Evolutionary conservation across 495 filamentous ascomycete species (phyloP).

Genomic region (Cladorrhinum samala): DNA sequence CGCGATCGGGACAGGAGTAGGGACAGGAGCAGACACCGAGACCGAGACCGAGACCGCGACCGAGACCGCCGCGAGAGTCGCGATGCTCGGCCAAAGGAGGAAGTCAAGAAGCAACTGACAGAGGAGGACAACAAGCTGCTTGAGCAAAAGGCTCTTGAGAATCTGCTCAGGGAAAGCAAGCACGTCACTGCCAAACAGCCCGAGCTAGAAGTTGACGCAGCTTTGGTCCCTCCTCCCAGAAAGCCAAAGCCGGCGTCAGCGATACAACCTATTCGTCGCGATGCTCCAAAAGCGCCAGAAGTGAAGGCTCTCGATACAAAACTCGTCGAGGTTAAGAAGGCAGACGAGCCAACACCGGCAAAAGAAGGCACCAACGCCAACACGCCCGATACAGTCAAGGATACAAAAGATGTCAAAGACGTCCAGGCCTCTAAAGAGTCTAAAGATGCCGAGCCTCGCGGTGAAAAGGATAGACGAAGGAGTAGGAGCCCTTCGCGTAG

Average conservation of each 20-base stretch:
- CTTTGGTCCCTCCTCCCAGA: conserved; percentile 48
- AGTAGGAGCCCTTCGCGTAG: conserved; percentile 27
- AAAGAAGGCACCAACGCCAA: conserved; percentile 22
- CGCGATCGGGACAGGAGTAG: conserved; percentile 28
- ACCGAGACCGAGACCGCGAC: conserved; percentile 23
- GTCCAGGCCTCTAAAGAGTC: no score
- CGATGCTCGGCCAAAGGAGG: conserved; percentile 23
- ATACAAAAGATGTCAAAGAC: conserved; percentile 18
- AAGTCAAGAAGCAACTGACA: conserved; percentile 42
- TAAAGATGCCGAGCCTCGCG: conserved; percentile 19
- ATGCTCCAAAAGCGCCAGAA: conserved; percentile 29
- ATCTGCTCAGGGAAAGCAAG: conserved; percentile 50
- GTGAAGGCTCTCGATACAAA: conserved; percentile 7
- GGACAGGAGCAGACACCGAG: conserved; percentile 23
- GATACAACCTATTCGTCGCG: conserved; percentile 46
- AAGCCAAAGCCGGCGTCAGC: conserved; percentile 48
- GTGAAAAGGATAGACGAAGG: conserved; percentile 28
- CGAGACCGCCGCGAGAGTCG: conserved; percentile 15
- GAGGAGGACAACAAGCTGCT: conserved; percentile 49
- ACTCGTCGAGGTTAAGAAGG: conserved; percentile 37
- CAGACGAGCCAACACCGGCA: conserved; percentile 15
- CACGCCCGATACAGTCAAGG: conserved; percentile 13
- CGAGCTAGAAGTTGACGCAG: conserved; percentile 48
- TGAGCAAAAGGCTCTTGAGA: conserved; percentile 48
- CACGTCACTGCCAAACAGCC: conserved; percentile 37